Evolutionary conservation across 768 basidiomycete genomes (phyloP).

Genomic region (Tulasnella sp.): DNA sequence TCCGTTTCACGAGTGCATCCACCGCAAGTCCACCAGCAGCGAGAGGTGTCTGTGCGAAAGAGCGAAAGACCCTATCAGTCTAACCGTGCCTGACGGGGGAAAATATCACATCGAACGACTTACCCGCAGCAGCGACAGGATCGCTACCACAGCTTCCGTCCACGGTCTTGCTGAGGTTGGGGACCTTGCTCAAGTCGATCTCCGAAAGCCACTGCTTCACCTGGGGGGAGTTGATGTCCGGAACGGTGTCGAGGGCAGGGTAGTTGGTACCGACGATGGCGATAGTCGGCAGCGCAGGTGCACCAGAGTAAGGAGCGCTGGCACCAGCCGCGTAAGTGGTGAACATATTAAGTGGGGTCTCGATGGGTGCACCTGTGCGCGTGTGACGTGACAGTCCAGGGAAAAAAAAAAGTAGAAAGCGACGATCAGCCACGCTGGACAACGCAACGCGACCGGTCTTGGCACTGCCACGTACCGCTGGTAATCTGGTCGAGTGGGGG

Average conservation of each 20-base stretch:
- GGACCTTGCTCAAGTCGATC: conserved; percentile 58
- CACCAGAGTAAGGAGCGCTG: conserved; percentile 50
- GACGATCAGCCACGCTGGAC: neutral
- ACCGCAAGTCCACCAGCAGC: conserved; percentile 91
- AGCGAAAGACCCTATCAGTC: conserved; percentile 28
- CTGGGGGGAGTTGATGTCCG: conserved; percentile 22
- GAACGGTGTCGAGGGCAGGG: conserved; percentile 16
- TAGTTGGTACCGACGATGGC: conserved; percentile 14
- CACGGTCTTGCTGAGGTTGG: conserved; percentile 45
- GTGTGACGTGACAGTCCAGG: conserved; percentile 23
- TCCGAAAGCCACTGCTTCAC: conserved; percentile 29
- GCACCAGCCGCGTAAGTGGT: conserved; percentile 49
- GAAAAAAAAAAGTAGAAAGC: neutral
- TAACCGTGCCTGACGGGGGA: neutral
- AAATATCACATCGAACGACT: neutral
- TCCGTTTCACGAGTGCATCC: conserved; percentile 49
- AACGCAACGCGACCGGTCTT: neutral
- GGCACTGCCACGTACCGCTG: conserved; percentile 20
- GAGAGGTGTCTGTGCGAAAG: conserved; percentile 35
- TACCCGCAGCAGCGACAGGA: conserved; percentile 26
- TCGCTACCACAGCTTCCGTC: conserved; percentile 62
- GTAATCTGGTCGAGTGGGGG: conserved; percentile 50
- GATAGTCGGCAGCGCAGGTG: conserved; percentile 46
- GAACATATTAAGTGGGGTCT: conserved; percentile 37
- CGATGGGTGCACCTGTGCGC: conserved; percentile 58